Conservation (phyloP, 129 eudicot genomes). For the Escallonia herrerae region DNA sequence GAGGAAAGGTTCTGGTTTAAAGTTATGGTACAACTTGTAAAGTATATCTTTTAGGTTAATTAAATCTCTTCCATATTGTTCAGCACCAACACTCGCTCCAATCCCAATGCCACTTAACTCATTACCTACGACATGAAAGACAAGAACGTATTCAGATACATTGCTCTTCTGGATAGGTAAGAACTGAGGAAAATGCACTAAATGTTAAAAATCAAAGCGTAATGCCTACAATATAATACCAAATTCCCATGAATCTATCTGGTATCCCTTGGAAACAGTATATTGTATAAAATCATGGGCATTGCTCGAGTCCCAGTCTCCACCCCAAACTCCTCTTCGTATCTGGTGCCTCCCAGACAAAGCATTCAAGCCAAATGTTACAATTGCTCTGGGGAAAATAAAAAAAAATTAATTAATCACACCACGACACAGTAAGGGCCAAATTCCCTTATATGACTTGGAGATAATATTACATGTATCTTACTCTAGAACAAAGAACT, state of each 20-base stretch:
- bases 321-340: conserved; percentile 46
- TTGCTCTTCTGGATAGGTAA: background rate
- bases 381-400: conserved; percentile 51
- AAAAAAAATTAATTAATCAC: too few species aligned
- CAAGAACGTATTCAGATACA: background rate
- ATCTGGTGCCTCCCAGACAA: conserved; percentile 60
- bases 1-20: conserved; percentile 46
- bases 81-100: conserved; percentile 70
- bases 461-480: background rate
- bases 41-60: conserved; percentile 44
- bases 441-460: background rate
- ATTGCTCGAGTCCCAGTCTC: conserved; percentile 76
- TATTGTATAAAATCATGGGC: conserved; percentile 67
- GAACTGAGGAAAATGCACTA: conserved; percentile 5
- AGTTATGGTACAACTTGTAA: conserved; percentile 39
- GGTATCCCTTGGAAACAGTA: conserved; percentile 78
- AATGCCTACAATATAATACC: conserved; percentile 40
- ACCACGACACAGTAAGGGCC: too few species aligned
- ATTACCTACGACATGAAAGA: conserved; percentile 47
- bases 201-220: background rate
- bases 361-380: conserved; percentile 90
- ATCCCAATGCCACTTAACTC: conserved; percentile 90
- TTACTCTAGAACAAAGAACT: background rate
- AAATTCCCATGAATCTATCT: conserved; percentile 86
- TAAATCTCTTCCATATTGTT: conserved; percentile 67